phyloP scores from a whole-genome alignment of 345 rosid genomes.

The Linum lewisii region DNA sequence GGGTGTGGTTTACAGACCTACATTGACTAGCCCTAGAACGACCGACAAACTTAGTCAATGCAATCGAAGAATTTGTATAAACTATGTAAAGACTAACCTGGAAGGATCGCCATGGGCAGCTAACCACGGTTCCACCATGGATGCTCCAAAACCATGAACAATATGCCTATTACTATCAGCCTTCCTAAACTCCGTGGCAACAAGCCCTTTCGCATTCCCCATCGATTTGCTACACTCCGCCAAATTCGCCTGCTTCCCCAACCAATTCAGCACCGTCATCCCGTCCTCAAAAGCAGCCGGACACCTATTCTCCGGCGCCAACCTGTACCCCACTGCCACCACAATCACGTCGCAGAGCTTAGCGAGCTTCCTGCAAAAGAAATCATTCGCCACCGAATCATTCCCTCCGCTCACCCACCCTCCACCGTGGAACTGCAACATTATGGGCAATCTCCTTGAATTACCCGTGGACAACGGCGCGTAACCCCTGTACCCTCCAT shows the following conservation, averaged over 20 bases:
- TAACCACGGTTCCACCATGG: constrained; percentile 93
- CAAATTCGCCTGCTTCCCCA: constrained; percentile 93
- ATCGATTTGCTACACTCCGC: constrained; percentile 74
- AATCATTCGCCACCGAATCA: constrained; percentile 83
- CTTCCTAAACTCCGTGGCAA: constrained; percentile 60
- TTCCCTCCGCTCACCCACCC: constrained; percentile 95
- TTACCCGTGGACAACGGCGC: constrained; percentile 39
- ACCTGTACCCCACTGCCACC: constrained; percentile 84
- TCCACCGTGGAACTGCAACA: constrained; percentile 93
- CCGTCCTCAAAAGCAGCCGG: constrained; percentile 92
- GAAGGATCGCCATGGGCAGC: constrained; percentile 89
- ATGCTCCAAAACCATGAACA: constrained; percentile 74
- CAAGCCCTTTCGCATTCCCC: constrained; percentile 35
- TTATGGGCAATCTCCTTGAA: constrained; percentile 50
- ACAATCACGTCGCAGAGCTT: constrained; percentile 79
- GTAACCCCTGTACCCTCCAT: constrained; percentile 62
- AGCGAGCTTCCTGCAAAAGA: constrained; percentile 64
- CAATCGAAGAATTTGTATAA: no score
- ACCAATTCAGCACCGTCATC: constrained; percentile 70
- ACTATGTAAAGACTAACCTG: constrained; percentile 34
- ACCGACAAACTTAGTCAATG: no score
- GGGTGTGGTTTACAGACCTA: no score
- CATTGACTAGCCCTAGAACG: no score
- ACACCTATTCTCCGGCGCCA: constrained; percentile 80
- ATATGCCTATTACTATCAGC: constrained; percentile 51